Conservation (phyloP, 257 asterid genomes). For the Petunia secreta region DNA sequence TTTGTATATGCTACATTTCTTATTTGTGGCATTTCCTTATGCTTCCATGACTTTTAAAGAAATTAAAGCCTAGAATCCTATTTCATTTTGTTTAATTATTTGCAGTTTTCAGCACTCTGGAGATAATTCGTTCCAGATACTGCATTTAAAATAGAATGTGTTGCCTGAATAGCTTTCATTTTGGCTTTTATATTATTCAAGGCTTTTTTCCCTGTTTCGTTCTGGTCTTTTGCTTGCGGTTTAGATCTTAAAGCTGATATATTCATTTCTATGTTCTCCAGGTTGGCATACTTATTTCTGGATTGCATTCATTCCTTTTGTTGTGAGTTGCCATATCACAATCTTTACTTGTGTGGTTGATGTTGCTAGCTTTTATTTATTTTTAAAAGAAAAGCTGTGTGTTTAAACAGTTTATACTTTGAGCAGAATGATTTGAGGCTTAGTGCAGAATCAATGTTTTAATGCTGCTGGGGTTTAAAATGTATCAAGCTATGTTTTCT, state of each 20-base stretch:
- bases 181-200: neutral
- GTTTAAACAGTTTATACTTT: neutral
- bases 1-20: neutral
- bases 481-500: neutral
- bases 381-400: neutral
- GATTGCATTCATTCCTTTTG: conserved; percentile 86
- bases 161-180: neutral
- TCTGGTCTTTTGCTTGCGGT: neutral
- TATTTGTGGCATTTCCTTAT: conserved; percentile 8
- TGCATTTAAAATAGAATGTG: neutral
- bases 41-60: neutral
- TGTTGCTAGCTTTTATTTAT: neutral
- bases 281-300: conserved; percentile 99
- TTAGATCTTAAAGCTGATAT: conserved; percentile 7
- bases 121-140: conserved; percentile 16
- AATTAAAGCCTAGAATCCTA: conserved; percentile 1
- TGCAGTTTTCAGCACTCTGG: conserved; percentile 7
- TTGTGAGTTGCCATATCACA: conserved; percentile 55
- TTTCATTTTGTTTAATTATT: neutral
- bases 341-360: neutral
- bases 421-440: neutral
- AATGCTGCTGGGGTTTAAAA: no score
- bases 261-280: conserved; percentile 40
- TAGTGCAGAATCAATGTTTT: neutral
- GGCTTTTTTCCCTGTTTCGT: neutral